phyloP scores from a whole-genome alignment of 768 basidiomycete species.

The Phylloporus rhodoxanthus region DNA sequence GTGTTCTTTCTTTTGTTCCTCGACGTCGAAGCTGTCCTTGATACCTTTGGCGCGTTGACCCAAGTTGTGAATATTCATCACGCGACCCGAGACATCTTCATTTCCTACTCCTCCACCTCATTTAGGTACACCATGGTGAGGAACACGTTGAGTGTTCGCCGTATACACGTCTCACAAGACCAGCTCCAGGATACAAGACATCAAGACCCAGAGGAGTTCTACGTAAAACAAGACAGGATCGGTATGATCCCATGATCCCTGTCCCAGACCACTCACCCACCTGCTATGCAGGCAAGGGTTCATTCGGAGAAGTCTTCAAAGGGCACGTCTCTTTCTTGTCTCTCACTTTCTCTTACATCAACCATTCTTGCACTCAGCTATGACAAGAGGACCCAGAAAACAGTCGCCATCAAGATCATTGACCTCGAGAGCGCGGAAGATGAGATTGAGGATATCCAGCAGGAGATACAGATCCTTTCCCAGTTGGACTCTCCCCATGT shows the following conservation, averaged over 20 bases:
- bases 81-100: conserved; percentile 9
- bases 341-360: conserved; percentile 7
- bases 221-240: conserved; percentile 95
- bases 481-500: conserved; percentile 95
- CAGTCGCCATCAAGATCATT: conserved; percentile 99
- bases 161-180: conserved; percentile 7
- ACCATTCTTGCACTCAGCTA: conserved; percentile 47
- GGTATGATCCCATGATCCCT: conserved; percentile 44
- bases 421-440: conserved; percentile 99
- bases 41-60: background rate
- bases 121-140: conserved; percentile 18
- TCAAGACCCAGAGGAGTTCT: conserved; percentile 94
- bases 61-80: conserved; percentile 11
- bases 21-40: background rate
- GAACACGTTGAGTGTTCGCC: background rate
- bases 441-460: conserved; percentile 99
- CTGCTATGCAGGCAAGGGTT: conserved; percentile 77
- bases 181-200: conserved; percentile 52
- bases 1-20: conserved; percentile 4
- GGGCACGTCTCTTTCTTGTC: conserved; percentile 49
- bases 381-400: conserved; percentile 91
- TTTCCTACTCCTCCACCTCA: background rate
- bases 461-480: conserved; percentile 96
- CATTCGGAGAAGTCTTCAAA: conserved; percentile 99
- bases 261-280: conserved; percentile 15